Base-by-base conservation (phyloP, 495 filamentous ascomycete genomes). In the Penicillium cataractarum region DNA sequence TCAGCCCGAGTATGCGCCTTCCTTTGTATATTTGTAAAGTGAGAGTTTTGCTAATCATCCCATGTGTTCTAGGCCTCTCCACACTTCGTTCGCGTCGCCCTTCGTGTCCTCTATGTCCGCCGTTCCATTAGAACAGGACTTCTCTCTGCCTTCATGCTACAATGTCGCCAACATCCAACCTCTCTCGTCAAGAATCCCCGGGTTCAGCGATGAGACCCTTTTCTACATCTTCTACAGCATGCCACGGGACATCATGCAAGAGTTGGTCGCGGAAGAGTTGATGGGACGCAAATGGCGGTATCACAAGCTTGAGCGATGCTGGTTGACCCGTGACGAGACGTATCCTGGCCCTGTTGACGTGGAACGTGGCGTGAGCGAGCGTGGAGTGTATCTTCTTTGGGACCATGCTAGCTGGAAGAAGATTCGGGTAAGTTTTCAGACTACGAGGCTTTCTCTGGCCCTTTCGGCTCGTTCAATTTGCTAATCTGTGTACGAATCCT, bases 161-260 rank as follows among this genome's bases (percentile, higher is more conserved):
- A 87, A 83, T 50, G 93, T 97, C 24, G 88, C 86, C 64, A 97
- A 96, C 67, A 89, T 96, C 32, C 91, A 92, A 66, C 85, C 87
- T 17, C 80, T 97, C 21, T 86, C 91, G 49, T 84, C 86, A 55
- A 90, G 93, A 64, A 90, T 96, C 49, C 80, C 82, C 17, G 90
- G 87, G 56, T 96, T 97, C 78, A 90, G 89, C 63, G 92, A 96
- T 60, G 93, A 97, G 72, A 96, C 92, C 0, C 81, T 97, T 57
- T 92, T 97, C 73, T 93, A 89, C 80, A 95, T 97, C 63, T 97
- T 97, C 81, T 97, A 96, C 78, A 92, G 88, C 76, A 90, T 90
- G 76, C 91, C 92, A 2, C 80, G 87, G 33, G 92, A 96, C 70
- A 82, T 90, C 61, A 85, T 92, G 76, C 93, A 97, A 74, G 90